A percentile compares a stretch with the other conserved stretches of the same genome.
Evolutionary conservation across 495 filamentous ascomycete species (phyloP).

Genomic region (Neurospora sp.): DNA sequence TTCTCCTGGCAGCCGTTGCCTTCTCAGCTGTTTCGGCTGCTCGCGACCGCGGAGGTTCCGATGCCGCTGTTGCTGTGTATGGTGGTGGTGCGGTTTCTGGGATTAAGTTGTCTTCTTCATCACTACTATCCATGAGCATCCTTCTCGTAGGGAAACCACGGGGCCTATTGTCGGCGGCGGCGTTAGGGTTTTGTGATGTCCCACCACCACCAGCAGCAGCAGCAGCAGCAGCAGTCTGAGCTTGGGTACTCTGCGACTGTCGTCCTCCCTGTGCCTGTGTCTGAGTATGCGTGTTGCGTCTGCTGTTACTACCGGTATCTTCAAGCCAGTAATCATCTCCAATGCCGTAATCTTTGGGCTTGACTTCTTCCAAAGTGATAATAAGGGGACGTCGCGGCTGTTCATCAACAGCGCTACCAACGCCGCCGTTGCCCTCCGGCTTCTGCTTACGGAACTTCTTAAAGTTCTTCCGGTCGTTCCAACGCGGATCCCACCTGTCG

Average conservation of each 20-base stretch:
- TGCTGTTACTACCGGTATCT: slow-evolving; percentile 13
- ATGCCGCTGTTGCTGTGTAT: neutral
- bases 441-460: slow-evolving; percentile 68
- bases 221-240: neutral
- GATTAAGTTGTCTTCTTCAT: slow-evolving; percentile 20
- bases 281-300: slow-evolving; percentile 19
- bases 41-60: slow-evolving; percentile 16
- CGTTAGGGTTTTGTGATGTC: neutral
- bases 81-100: neutral
- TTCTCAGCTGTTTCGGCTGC: slow-evolving; percentile 23
- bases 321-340: slow-evolving; percentile 77
- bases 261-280: slow-evolving; percentile 4
- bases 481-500: slow-evolving; percentile 74
- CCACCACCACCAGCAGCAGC: neutral
- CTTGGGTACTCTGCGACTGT: slow-evolving; percentile 10
- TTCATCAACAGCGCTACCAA: slow-evolving; percentile 1
- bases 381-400: slow-evolving; percentile 45
- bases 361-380: slow-evolving; percentile 69
- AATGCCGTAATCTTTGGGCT: slow-evolving; percentile 68
- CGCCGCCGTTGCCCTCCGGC: slow-evolving; percentile 32
- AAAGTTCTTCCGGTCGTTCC: slow-evolving; percentile 97
- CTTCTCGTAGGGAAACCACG: slow-evolving; percentile 5
- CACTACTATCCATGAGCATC: slow-evolving; percentile 27
- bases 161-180: neutral
- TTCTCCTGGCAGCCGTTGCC: neutral